Base-by-base conservation (phyloP, 768 basidiomycete species). In the Lactifluus rugatus region DNA sequence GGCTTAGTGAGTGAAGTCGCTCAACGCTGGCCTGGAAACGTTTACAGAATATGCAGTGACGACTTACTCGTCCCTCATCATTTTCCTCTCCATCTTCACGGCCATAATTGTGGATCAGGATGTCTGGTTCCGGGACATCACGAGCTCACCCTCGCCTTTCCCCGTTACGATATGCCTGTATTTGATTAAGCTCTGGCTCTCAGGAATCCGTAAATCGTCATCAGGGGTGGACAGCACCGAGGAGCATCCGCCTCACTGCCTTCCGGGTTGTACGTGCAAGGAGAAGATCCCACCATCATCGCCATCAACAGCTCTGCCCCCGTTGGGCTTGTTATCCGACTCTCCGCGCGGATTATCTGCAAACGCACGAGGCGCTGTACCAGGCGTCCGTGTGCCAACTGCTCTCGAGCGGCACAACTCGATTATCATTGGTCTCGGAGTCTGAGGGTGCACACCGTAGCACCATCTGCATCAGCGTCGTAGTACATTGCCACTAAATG, bases 61-160 rank as follows among this genome's bases (percentile, higher is more conserved):
- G 28, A 32, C 48, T 11, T 64, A 64, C 42, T 56, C 61, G 13
- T 36, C 34, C 10, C 32, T 64, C 4, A 17, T 64, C 34, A 26
- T 58, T 13, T 48, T 19, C 10, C 34, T 51, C 16, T 50, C 63
- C 21, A 50, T 62, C 47, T 21, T 60, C 19, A 55, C 62, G 5
- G 63, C 61, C 21, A 17, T 31, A 25, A 62, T 57, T 1, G 42
- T 64, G n/a, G 63, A 64, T 36, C 56, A 51, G 28, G 63, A 64
- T 8, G 61, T 64, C 46, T 64, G 63, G 63, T 62, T 63, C 51
- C 57, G 63, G 26, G 61, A 62, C 31, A 57, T 64, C 44, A 42
- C 61, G 23, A 54, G 52, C 13, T 64, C 61, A n/a, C 63, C 63
- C 16, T 62, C 63, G 26, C 63, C 63, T 2, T 64, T 63, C 42